phyloP scores from a whole-genome alignment of 1,284 basidiomycete genomes.

The Tremellales sp. region DNA sequence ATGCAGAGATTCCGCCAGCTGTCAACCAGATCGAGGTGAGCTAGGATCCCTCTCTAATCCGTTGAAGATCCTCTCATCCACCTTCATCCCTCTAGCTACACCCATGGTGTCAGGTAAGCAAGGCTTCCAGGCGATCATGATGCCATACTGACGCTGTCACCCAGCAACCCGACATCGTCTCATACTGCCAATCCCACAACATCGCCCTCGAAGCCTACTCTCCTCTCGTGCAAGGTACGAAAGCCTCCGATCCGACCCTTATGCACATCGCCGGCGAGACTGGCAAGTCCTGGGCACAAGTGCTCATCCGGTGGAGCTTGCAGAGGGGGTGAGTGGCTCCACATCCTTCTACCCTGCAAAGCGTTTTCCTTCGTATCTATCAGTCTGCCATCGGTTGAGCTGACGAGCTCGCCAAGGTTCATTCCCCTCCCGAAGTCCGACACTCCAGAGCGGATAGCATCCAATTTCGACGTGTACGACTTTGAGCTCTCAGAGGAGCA shows the following conservation, averaged over 20 bases:
- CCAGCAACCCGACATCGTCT: constrained; percentile 72
- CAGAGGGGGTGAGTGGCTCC: constrained; percentile 60
- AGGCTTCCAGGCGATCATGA: neutral
- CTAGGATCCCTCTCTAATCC: neutral
- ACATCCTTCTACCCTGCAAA: neutral
- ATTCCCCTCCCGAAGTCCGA: constrained; percentile 72
- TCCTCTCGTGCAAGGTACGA: constrained; percentile 59
- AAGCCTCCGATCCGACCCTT: constrained; percentile 58
- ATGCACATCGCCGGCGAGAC: constrained; percentile 59
- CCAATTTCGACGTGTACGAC: constrained; percentile 65
- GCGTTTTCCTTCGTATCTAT: neutral
- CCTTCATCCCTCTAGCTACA: constrained; percentile 57
- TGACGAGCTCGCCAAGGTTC: constrained; percentile 50
- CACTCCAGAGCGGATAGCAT: constrained; percentile 55
- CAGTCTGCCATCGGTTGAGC: neutral
- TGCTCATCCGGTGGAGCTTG: constrained; percentile 74
- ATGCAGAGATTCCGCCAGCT: constrained; percentile 54
- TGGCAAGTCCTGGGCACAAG: constrained; percentile 63
- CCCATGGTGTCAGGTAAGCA: constrained; percentile 59
- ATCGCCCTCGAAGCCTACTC: constrained; percentile 76
- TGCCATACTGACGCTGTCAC: neutral
- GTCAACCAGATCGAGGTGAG: constrained; percentile 69
- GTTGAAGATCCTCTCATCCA: neutral
- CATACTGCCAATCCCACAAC: constrained; percentile 62
- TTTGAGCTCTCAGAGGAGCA: constrained; percentile 63